Base-by-base conservation (phyloP, 805 yeast genomes). In the Metschnikowia borealis region DNA sequence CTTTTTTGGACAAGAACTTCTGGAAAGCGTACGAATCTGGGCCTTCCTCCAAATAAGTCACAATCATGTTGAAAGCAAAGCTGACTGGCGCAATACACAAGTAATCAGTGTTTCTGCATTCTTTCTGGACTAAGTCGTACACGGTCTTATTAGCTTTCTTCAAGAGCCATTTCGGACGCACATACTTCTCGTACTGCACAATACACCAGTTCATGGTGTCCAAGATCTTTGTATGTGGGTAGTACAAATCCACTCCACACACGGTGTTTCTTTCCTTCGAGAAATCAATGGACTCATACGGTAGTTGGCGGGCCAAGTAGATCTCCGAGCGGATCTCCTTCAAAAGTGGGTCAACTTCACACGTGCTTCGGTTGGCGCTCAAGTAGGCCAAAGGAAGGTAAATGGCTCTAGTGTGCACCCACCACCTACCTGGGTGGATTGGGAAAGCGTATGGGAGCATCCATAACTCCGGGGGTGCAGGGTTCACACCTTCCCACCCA, bases 381-480 rank as follows among this genome's bases (percentile, higher is more conserved):
- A 94, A 64, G 64, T 92, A 94, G 15, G 97, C 92, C 60, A 92
- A 71, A 0, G 98, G 91, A 33, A 87, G 66, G 61, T 91, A 94
- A 20, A 94, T 88, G 0, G 94, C 96, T 50, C 99, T 75, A 0
- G 97, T 91, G 62, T 94, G 99, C 20, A 92, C 97, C 99, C 99
- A 94, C 99, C 98, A 94, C 63, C 88, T 80, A 34, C 91, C 95
- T 1, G 99, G 99, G 62, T 94, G 98, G 38, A 90, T 74, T 0
- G 96, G 96, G 1, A 85, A 61, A 44, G 75, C 63, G 54, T 89
- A 87, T 1, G 99, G 99, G 38, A 92, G 67, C 51, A 85, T 67
- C 94, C 96, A 94, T 44, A 90, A 69, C 63, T 94, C 99, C 1
- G 97, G 92, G 2, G 99, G 99, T 1, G 97, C 96, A 2, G 99